phyloP scores from a whole-genome alignment of 176 grass and related monocot genomes.

The Saccharum officinarum region DNA sequence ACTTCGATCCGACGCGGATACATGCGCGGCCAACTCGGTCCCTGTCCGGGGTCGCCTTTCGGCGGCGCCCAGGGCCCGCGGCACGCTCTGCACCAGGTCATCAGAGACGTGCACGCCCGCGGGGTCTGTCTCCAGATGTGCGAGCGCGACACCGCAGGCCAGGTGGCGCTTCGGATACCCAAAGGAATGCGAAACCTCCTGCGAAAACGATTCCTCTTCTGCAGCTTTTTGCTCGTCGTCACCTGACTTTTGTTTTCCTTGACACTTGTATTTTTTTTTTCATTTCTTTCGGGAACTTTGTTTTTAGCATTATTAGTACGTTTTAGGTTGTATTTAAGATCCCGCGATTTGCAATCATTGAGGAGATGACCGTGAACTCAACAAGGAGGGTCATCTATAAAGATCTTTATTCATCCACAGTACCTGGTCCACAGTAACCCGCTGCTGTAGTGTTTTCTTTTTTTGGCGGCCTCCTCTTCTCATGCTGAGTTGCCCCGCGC shows the following conservation, averaged over 20 bases:
- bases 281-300: background rate
- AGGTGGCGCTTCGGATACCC: slow-evolving; percentile 13
- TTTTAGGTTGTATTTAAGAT: background rate
- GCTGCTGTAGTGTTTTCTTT: no score
- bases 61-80: background rate
- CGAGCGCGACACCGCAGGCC: background rate
- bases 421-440: no score
- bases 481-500: no score
- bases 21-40: background rate
- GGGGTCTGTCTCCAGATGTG: background rate
- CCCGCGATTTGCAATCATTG: background rate
- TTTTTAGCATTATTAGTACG: background rate
- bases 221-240: background rate
- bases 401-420: no score
- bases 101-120: slow-evolving; percentile 18
- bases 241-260: no score
- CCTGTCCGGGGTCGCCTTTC: background rate
- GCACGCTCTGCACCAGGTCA: background rate
- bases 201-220: background rate
- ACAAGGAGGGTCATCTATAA: no score
- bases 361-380: background rate
- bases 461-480: no score
- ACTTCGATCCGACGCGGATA: background rate
- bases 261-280: background rate
- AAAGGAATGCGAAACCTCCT: background rate